Evolutionary conservation across 106 monocot species (phyloP), one percentile per base, ranked within the genome.

Genomic region (Chionographis japonica): DNA sequence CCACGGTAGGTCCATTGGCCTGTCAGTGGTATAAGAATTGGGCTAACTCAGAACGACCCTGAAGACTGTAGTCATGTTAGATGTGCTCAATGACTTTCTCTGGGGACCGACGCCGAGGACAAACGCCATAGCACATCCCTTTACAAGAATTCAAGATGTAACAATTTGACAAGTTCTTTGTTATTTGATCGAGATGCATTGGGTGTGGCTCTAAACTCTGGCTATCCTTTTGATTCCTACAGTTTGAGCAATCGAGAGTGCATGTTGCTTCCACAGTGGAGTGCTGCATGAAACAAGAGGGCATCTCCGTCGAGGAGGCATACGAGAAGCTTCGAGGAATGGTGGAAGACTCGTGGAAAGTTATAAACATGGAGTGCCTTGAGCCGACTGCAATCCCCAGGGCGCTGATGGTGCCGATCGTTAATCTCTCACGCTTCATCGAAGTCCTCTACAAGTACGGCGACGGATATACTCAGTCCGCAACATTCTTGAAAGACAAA

Each of bases 311-410:
- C 8, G 70, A 77, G 11, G 61, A 39, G 16, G 60, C 69, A n/a
- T 2, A 17, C 14, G 16, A 27, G 27, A 61, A 46, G 52, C 15
- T 77, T 27, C 7, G 14, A 6, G 7, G 2, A 0, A 39, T 62
- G 52, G 56, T 70, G 2, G 69, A 70, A 35, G 62, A 77, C n/a
- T 69, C 20, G 52, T 70, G 76, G 76, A 63, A 61, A 54, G 39
- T 4, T 1, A 17, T 54, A 12, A 77, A 69, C 42, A 39, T 62
- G 56, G 76, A 60, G 39, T 63, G 35, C 20, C 20, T 69, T 49
- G 42, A 63, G 50, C 54, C 61, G 35, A 54, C 52, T 16, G 54
- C 10, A 37, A 7, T 69, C 8, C 63, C 69, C 0, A 55, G 4
- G 5, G 27, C 53, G 4, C 8, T 74, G 0, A 38, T 52, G 13